Evolutionary conservation across 176 grass and related monocot species (phyloP), one percentile per base, ranked within the genome.

Genomic region (bread wheat (Triticum aestivum)): DNA sequence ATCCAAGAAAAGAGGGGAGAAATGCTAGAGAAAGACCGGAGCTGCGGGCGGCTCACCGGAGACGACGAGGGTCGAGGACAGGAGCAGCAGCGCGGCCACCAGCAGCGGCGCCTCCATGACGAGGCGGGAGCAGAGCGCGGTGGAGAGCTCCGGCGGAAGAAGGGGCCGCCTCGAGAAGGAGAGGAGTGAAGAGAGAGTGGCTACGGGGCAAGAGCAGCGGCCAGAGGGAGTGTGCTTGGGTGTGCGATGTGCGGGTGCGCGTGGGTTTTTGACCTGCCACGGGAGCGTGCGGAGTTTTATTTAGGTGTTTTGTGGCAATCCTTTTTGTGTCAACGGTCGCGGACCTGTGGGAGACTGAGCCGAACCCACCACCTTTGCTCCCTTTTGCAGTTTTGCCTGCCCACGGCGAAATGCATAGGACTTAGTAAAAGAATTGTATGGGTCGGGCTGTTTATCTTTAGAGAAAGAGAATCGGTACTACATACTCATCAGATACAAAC

Each of bases 11-110:
- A 23, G 15, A 5, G 41, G 8, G 5, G 11, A 61, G 12, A 80
- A 80, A 56, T 24, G 54, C 35, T 88, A 73, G 61, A 87, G 83
- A 80, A 69, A 81, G 47, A 61, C 70, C 52, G 79, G 39, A 77
- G 75, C 87, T 88, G 80, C 66, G 70, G 51, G 15, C 15, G 51
- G 51, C 87, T 90, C 65, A 93, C 94, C 89, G 74, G 94, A 91
- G 54, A 59, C 89, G 11, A 79, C 89, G 84, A 87, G 82, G 8
- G 74, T 66, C 84, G 87, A 84, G 15, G 92, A 86, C 9, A 96
- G 73, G 13, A 91, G 85, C 0, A 96, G 71, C 32, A 93, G 59
- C 76, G 69, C 65, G 39, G 44, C 62, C 67, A 88, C 81, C 52
- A 85, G 3, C 65, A 37, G 61, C n/a, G 72, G 65, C 23, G 72